Percentiles rank a stretch among this genome's conserved stretches.
Conservation (phyloP, 139 green algal species). For the Astrephomene gubernaculifera region DNA sequence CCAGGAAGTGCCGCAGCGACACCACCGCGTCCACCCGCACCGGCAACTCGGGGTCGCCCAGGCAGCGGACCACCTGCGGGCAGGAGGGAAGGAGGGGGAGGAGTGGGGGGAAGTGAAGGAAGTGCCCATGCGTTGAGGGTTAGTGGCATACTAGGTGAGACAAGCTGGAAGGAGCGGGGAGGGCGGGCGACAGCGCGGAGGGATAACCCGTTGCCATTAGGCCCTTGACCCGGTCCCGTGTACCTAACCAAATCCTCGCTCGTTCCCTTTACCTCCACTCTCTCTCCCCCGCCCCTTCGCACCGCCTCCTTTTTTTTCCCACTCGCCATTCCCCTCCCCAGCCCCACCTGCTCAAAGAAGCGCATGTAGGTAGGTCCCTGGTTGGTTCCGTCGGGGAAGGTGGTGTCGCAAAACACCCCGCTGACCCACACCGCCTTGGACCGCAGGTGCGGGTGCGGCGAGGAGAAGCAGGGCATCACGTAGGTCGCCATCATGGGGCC, state of each 20-base stretch:
- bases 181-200: no score
- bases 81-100: not conserved
- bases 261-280: no score
- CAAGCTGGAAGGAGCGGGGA: no score
- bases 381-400: slow-evolving; percentile 77
- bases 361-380: slow-evolving; percentile 74
- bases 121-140: no score
- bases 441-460: slow-evolving; percentile 82
- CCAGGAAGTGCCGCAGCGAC: slow-evolving; percentile 90
- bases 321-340: not conserved
- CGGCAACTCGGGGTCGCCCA: slow-evolving; percentile 90
- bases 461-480: slow-evolving; percentile 83
- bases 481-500: slow-evolving; percentile 86
- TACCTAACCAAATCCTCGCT: no score
- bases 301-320: not conserved
- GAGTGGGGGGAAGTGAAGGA: not conserved
- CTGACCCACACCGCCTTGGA: slow-evolving; percentile 94
- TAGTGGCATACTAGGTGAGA: no score
- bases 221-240: no score
- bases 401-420: slow-evolving; percentile 83
- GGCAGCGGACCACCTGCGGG: slow-evolving; percentile 48
- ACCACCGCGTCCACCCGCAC: slow-evolving; percentile 90
- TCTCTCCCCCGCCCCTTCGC: no score
- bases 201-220: no score
- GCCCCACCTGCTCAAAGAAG: slow-evolving; percentile 73